Percentiles rank a stretch among this genome's conserved stretches.
These are phyloP conservation scores for Beauveria brongniartii DNA, from an alignment of 2,329 filamentous ascomycete genomes.

Conservation along the genomic window DNA sequence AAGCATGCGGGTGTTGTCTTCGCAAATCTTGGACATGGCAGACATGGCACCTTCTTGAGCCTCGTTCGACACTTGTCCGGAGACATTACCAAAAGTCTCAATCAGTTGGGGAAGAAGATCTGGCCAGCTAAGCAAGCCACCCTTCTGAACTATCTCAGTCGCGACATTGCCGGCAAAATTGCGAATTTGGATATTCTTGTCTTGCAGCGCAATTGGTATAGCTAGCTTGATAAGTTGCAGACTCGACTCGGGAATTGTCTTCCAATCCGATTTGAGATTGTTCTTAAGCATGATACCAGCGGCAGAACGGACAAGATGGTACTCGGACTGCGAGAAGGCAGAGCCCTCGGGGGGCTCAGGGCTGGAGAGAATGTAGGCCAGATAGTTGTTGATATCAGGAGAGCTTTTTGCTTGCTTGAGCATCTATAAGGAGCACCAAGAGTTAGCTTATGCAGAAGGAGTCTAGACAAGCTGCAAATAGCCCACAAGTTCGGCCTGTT, in stretches of 20 bases:
- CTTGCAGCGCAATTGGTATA: slow-evolving; percentile 71
- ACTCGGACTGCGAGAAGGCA: slow-evolving; percentile 50
- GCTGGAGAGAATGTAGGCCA: slow-evolving; percentile 81
- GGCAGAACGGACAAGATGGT: slow-evolving; percentile 73
- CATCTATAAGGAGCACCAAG: slow-evolving; percentile 57
- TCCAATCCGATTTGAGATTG: slow-evolving; percentile 70
- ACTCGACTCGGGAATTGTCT: slow-evolving; percentile 64
- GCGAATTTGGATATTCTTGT: slow-evolving; percentile 73
- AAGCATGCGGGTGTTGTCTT: slow-evolving; percentile 83
- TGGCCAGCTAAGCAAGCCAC: slow-evolving; percentile 84
- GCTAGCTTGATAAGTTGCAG: slow-evolving; percentile 71
- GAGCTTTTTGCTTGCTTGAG: slow-evolving; percentile 80
- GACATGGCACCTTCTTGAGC: slow-evolving; percentile 91
- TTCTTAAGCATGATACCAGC: slow-evolving; percentile 96
- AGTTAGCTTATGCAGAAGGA: slow-evolving; percentile 17
- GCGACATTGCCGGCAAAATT: slow-evolving; percentile 89
- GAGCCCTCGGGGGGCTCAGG: slow-evolving; percentile 53
- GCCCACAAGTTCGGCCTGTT: slow-evolving; percentile 79
- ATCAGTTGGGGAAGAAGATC: slow-evolving; percentile 80
- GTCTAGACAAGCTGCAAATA: neutral
- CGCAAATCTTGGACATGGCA: slow-evolving; percentile 89
- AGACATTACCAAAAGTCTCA: slow-evolving; percentile 64
- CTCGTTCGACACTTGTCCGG: slow-evolving; percentile 57
- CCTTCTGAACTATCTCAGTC: slow-evolving; percentile 78
- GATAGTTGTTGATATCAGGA: slow-evolving; percentile 95